phyloP scores from a whole-genome alignment of 768 basidiomycete genomes.

The Serpula lacrymans region DNA sequence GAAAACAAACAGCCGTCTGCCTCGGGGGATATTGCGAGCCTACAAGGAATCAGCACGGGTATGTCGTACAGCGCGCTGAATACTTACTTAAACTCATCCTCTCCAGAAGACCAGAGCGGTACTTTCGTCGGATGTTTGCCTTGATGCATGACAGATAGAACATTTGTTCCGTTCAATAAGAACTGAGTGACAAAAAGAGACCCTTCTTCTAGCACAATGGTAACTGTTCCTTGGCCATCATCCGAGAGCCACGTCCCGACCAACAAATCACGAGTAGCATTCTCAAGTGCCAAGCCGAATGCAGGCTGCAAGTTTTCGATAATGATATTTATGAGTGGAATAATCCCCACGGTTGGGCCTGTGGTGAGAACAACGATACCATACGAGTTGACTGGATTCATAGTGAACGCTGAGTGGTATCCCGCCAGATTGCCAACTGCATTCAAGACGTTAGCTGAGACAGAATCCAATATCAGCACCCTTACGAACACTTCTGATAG shows the following conservation, averaged over 20 bases:
- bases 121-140: slow-evolving; percentile 13
- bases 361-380: slow-evolving; percentile 41
- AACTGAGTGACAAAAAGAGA: slow-evolving; percentile 31
- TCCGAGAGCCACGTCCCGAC: slow-evolving; percentile 32
- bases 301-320: slow-evolving; percentile 31
- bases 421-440: slow-evolving; percentile 38
- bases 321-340: slow-evolving; percentile 28
- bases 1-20: slow-evolving; percentile 18
- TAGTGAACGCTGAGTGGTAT: slow-evolving; percentile 36
- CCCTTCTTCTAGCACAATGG: slow-evolving; percentile 25
- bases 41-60: background rate
- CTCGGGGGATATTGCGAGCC: slow-evolving; percentile 11
- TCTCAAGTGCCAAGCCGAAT: slow-evolving; percentile 29
- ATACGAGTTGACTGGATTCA: slow-evolving; percentile 38
- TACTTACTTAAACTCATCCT: slow-evolving; percentile 37
- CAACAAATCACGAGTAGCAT: slow-evolving; percentile 23
- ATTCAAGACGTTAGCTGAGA: background rate
- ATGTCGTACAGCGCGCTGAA: background rate
- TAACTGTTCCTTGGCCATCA: slow-evolving; percentile 24
- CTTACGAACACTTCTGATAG: slow-evolving; percentile 6
- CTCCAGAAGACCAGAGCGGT: slow-evolving; percentile 36
- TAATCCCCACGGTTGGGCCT: slow-evolving; percentile 31
- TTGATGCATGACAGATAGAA: slow-evolving; percentile 30
- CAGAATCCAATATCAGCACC: background rate
- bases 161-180: slow-evolving; percentile 30